phyloP scores from a whole-genome alignment of 1,139 yeast species.

The Candida albicans region DNA sequence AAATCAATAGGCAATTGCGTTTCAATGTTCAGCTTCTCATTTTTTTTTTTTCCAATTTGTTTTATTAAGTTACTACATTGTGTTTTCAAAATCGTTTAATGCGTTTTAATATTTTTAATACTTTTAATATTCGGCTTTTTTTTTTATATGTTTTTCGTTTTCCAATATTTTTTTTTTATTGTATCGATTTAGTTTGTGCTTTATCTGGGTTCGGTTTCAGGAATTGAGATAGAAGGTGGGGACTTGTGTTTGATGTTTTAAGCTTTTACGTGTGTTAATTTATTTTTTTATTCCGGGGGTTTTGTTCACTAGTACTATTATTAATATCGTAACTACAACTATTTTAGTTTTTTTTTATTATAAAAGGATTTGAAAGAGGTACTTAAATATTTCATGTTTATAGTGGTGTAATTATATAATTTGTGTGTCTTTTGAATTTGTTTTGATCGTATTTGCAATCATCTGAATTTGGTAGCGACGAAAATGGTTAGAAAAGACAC shows the following conservation, averaged over 20 bases:
- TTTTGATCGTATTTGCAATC: no score
- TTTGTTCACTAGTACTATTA: no score
- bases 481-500: no score
- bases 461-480: no score
- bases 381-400: no score
- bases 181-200: no score
- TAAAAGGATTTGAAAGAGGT: no score
- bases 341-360: no score
- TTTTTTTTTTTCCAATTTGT: conserved; percentile 2
- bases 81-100: background rate
- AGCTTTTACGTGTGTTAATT: background rate
- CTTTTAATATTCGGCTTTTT: background rate
- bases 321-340: no score
- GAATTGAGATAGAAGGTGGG: background rate
- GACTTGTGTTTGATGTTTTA: background rate
- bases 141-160: background rate
- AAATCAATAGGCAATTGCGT: conserved; percentile 17
- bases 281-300: background rate
- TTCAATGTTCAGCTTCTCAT: background rate
- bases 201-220: background rate
- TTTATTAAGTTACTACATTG: background rate
- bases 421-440: no score
- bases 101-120: background rate
- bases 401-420: no score
- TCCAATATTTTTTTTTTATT: background rate